Conservation (phyloP, 163 green algal species). For the Volvox carteri region DNA sequence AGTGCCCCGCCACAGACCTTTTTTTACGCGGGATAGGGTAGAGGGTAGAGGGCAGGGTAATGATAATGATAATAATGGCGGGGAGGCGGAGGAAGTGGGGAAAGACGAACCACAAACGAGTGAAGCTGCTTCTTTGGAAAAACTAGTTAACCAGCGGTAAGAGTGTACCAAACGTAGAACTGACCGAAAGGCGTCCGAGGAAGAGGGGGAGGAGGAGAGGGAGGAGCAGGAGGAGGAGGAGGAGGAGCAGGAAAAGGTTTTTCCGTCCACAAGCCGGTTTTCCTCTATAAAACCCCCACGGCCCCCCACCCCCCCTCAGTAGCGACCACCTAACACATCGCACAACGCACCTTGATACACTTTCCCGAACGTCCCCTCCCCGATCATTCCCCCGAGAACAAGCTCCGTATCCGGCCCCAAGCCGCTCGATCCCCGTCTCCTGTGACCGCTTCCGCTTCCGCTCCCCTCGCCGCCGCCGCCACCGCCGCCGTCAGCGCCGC, state of each 20-base stretch:
- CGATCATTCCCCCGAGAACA: constrained; percentile 57
- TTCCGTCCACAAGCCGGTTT: too few species aligned
- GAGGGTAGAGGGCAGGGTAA: not conserved
- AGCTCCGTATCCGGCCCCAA: not conserved
- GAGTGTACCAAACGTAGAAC: too few species aligned
- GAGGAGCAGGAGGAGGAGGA: too few species aligned
- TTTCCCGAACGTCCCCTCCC: constrained; percentile 66
- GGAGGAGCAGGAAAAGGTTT: too few species aligned
- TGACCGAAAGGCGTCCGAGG: too few species aligned
- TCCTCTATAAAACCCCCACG: too few species aligned
- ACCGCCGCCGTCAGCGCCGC: not conserved
- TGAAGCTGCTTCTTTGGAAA: too few species aligned
- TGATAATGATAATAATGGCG: not conserved
- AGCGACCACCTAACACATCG: not conserved
- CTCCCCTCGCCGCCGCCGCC: not conserved
- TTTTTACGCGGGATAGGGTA: not conserved
- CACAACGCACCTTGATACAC: constrained; percentile 44
- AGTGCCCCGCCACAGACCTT: constrained; percentile 66
- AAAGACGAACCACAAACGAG: too few species aligned
- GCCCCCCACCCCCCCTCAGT: not conserved
- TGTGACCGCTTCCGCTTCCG: not conserved
- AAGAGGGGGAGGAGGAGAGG: too few species aligned
- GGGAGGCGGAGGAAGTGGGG: too few species aligned
- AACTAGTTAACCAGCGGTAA: too few species aligned
- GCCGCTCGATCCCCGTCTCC: not conserved